Percentiles rank a stretch among this genome's conserved stretches.
Evolutionary conservation across 2,329 filamentous ascomycete species (phyloP).

Genomic region (Ascocoryne sarcoides): DNA sequence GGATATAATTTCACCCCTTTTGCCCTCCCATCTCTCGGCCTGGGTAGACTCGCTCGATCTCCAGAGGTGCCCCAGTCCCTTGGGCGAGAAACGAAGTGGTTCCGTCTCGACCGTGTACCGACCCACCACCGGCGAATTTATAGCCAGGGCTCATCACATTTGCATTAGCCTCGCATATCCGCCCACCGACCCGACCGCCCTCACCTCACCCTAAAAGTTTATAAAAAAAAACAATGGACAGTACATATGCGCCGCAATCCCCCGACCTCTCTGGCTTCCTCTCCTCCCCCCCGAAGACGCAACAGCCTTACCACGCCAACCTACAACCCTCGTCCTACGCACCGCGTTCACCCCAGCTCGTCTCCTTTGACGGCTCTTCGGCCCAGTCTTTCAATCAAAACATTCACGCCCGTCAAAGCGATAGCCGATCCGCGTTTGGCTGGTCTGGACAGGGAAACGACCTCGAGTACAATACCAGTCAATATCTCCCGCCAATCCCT

Average conservation of each 20-base stretch:
- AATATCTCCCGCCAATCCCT: constrained; percentile 26
- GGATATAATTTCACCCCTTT: not conserved
- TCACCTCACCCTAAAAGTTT: constrained; percentile 2
- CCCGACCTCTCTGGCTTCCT: constrained; percentile 28
- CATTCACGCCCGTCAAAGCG: constrained; percentile 5
- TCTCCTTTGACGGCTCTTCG: constrained; percentile 10
- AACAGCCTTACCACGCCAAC: constrained; percentile 15
- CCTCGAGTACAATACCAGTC: constrained; percentile 13
- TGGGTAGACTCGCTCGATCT: too few species aligned
- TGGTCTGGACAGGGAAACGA: constrained; percentile 5
- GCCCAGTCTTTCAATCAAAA: constrained; percentile 8
- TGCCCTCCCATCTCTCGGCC: not conserved
- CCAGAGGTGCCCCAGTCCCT: too few species aligned
- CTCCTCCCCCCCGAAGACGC: constrained; percentile 17
- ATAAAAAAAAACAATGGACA: constrained; percentile 18
- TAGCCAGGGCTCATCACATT: constrained; percentile 8
- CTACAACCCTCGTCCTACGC: constrained; percentile 15
- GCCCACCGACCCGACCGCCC: constrained; percentile 15
- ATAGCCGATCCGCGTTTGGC: constrained; percentile 7
- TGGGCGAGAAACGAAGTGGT: too few species aligned
- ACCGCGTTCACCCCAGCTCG: constrained; percentile 22
- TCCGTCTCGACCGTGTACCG: too few species aligned
- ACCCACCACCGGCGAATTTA: too few species aligned
- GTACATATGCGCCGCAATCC: constrained; percentile 28
- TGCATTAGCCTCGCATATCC: constrained; percentile 23